Evolutionary conservation across 2,329 filamentous ascomycete species (phyloP).

Genomic region (Ilyonectria mors-panacis): DNA sequence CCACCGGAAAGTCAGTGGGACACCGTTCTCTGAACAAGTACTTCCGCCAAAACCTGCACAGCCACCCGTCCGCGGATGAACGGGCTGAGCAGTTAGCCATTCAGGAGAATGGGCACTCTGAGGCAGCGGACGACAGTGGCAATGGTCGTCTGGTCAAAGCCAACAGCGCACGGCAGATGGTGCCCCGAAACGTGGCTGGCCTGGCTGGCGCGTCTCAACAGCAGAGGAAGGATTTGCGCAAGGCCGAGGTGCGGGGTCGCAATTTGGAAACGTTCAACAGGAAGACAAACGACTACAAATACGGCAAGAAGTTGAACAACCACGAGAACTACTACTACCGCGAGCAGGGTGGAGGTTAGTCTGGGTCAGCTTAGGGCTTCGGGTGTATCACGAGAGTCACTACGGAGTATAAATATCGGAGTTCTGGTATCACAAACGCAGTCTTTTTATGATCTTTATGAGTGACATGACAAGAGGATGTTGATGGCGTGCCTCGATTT

Average conservation of each 20-base stretch:
- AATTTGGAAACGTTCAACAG: conserved; percentile 74
- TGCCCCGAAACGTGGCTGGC: conserved; percentile 80
- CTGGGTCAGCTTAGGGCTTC: background rate
- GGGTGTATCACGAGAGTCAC: conserved; percentile 1
- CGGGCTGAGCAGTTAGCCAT: conserved; percentile 77
- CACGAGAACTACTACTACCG: conserved; percentile 75
- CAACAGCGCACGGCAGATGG: conserved; percentile 66
- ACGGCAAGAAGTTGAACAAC: conserved; percentile 82
- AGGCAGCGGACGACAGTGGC: conserved; percentile 54
- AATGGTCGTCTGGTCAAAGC: conserved; percentile 54
- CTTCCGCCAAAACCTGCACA: conserved; percentile 92
- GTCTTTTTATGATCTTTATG: background rate
- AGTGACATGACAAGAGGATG: background rate
- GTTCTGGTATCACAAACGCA: conserved; percentile 3
- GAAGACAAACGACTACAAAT: conserved; percentile 76
- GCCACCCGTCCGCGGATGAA: conserved; percentile 85
- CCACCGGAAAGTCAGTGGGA: conserved; percentile 89
- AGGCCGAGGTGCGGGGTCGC: conserved; percentile 78
- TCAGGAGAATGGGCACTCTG: conserved; percentile 54
- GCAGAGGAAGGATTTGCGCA: conserved; percentile 78
- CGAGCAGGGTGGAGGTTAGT: conserved; percentile 61
- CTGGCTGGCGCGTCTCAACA: conserved; percentile 84
- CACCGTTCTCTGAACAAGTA: conserved; percentile 91
- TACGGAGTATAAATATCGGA: conserved; percentile 1
- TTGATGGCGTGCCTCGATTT: background rate